A percentile compares a stretch with the other conserved stretches of the same genome.
These are phyloP conservation scores for Narthecium ossifragum DNA, from an alignment of 106 monocot genomes.

Conservation along the genomic window DNA sequence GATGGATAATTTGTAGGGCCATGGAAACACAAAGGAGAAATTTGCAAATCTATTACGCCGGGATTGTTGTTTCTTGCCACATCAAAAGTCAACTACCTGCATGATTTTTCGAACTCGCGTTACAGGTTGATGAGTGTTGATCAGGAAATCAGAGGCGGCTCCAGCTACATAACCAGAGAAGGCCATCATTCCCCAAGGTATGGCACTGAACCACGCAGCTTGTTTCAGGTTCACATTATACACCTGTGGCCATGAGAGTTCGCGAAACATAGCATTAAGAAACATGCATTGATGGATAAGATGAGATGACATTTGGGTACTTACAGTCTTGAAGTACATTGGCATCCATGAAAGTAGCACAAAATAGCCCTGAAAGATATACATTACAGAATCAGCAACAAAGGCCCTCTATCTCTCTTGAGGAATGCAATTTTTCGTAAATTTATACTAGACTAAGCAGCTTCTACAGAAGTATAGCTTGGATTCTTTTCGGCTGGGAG, in stretches of 20 bases:
- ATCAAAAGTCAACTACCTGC: constrained; percentile 50
- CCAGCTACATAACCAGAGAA: constrained; percentile 82
- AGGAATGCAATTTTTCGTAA: too few relatives aligned
- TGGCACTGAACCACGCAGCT: constrained; percentile 96
- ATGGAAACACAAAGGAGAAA: too few relatives aligned
- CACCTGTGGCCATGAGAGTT: constrained; percentile 35
- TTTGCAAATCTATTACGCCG: too few relatives aligned
- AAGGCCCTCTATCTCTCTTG: too few relatives aligned
- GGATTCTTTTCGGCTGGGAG: too few relatives aligned
- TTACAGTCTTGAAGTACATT: constrained; percentile 90
- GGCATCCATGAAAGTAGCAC: constrained; percentile 98
- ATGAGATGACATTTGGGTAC: constrained; percentile 2
- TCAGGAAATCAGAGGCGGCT: constrained; percentile 68
- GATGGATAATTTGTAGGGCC: too few relatives aligned
- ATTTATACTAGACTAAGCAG: too few relatives aligned
- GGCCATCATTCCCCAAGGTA: constrained; percentile 90
- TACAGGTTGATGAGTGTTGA: constrained; percentile 50
- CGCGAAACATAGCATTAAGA: neutral
- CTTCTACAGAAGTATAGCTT: too few relatives aligned
- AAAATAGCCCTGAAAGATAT: constrained; percentile 71
- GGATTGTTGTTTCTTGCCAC: too few relatives aligned
- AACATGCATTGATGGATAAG: neutral
- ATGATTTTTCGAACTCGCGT: constrained; percentile 72
- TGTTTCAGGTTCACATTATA: constrained; percentile 85
- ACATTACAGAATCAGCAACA: too few relatives aligned